Percentiles rank a stretch among this genome's conserved stretches.
phyloP scores from a whole-genome alignment of 805 yeast genomes.

The Lachancea quebecensis region DNA sequence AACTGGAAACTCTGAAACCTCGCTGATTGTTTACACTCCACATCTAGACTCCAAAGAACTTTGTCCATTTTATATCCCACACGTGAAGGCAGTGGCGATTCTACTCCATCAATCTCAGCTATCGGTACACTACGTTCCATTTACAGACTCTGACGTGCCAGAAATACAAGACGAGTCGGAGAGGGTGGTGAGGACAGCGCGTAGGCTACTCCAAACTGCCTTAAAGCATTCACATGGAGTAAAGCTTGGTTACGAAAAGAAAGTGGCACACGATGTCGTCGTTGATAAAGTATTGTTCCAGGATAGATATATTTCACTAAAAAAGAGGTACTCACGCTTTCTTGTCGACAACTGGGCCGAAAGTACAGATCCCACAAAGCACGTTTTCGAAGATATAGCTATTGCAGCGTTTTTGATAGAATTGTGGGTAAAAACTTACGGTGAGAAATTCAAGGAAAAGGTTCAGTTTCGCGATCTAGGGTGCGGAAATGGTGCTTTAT shows the following conservation, averaged over 20 bases:
- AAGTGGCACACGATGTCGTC: slow-evolving; percentile 82
- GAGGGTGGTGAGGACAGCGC: slow-evolving; percentile 75
- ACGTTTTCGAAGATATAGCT: slow-evolving; percentile 92
- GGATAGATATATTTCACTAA: slow-evolving; percentile 68
- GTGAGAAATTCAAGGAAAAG: slow-evolving; percentile 28
- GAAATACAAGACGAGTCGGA: slow-evolving; percentile 36
- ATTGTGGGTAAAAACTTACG: slow-evolving; percentile 59
- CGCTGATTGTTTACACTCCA: slow-evolving; percentile 68
- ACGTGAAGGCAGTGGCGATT: slow-evolving; percentile 71
- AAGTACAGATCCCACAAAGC: slow-evolving; percentile 89
- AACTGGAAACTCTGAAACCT: slow-evolving; percentile 27
- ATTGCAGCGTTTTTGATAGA: slow-evolving; percentile 92
- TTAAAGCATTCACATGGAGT: slow-evolving; percentile 79
- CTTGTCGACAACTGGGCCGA: slow-evolving; percentile 86
- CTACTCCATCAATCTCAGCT: slow-evolving; percentile 41
- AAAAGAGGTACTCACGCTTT: slow-evolving; percentile 70
- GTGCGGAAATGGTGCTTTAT: slow-evolving; percentile 89
- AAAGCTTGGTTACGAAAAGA: slow-evolving; percentile 74
- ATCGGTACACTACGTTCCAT: slow-evolving; percentile 74
- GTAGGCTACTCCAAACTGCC: slow-evolving; percentile 71
- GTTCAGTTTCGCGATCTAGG: slow-evolving; percentile 81
- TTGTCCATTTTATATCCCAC: slow-evolving; percentile 86
- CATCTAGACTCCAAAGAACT: slow-evolving; percentile 55
- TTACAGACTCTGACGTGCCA: slow-evolving; percentile 32
- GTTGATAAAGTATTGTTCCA: slow-evolving; percentile 81